phyloP scores from a whole-genome alignment of 1,284 basidiomycete genomes.

The Ustilago nuda region DNA sequence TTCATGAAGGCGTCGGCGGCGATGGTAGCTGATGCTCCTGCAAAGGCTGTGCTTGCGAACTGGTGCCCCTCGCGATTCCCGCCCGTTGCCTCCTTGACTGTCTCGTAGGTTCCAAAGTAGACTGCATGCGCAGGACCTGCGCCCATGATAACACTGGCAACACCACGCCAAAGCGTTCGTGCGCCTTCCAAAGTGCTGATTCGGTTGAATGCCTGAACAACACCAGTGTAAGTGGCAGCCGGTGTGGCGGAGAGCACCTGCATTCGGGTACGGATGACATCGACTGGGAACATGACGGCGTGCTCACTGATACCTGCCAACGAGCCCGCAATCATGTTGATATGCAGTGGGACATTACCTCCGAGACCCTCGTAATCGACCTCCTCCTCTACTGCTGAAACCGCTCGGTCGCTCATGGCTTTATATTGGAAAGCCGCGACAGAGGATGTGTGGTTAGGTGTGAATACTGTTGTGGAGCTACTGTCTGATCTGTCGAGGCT shows the following conservation, averaged over 20 bases:
- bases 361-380: constrained; percentile 68
- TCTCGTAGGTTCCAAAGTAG: constrained; percentile 96
- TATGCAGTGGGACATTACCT: constrained; percentile 69
- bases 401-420: constrained; percentile 47
- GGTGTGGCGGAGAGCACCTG: constrained; percentile 87
- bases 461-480: neutral
- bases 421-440: constrained; percentile 1
- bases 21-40: constrained; percentile 93
- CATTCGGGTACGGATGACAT: constrained; percentile 99
- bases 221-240: constrained; percentile 85
- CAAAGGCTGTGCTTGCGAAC: constrained; percentile 85
- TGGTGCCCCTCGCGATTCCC: constrained; percentile 86
- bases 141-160: constrained; percentile 95
- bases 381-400: constrained; percentile 58
- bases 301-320: constrained; percentile 98
- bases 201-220: constrained; percentile 86
- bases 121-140: constrained; percentile 98
- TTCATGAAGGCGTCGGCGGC: constrained; percentile 99
- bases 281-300: constrained; percentile 97
- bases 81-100: constrained; percentile 90
- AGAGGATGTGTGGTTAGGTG: constrained; percentile 1
- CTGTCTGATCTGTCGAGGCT: neutral
- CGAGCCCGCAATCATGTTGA: constrained; percentile 97
- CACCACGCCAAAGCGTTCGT: constrained; percentile 91
- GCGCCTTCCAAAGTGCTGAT: constrained; percentile 94